Evolutionary conservation across 2,329 filamentous ascomycete genomes (phyloP).

Genomic region (Leptographium radiaticola): DNA sequence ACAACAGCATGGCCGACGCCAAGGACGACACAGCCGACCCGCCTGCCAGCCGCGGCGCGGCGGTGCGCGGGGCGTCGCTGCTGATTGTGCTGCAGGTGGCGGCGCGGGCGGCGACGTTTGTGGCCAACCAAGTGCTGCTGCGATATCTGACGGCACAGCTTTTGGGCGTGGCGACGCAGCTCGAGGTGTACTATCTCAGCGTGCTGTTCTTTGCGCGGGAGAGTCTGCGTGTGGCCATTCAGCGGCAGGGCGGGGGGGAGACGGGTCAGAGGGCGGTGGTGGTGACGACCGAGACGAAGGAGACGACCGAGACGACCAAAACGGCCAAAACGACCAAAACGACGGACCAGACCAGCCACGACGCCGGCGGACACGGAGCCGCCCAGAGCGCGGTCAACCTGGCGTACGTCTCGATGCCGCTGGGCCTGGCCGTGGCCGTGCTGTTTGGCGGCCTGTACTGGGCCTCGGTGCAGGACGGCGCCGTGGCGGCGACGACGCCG

Average conservation of each 20-base stretch:
- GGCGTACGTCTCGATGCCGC: constrained; percentile 61
- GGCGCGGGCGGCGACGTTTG: constrained; percentile 80
- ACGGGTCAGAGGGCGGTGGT: too few species aligned
- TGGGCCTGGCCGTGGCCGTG: constrained; percentile 53
- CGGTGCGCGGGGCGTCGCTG: constrained; percentile 60
- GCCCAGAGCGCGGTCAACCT: constrained; percentile 78
- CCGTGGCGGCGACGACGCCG: constrained; percentile 40
- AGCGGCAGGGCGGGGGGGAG: constrained; percentile 44
- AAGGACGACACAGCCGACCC: background rate
- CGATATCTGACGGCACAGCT: constrained; percentile 76
- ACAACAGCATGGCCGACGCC: background rate
- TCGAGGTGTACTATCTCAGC: constrained; percentile 86
- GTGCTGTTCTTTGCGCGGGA: constrained; percentile 93
- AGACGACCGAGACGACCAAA: constrained; percentile 2
- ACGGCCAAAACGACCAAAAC: too few species aligned
- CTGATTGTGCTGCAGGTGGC: constrained; percentile 78
- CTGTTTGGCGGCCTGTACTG: constrained; percentile 57
- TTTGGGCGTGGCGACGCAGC: constrained; percentile 73
- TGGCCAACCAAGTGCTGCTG: constrained; percentile 81
- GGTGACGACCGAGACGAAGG: constrained; percentile 1
- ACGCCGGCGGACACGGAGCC: constrained; percentile 13
- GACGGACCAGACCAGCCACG: background rate
- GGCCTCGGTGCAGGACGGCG: constrained; percentile 25
- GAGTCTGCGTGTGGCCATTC: constrained; percentile 79
- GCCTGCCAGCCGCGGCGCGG: background rate